These are phyloP conservation scores for Eimeria praecox DNA, from an alignment of 169 alveolate genomes.

Conservation along the genomic window DNA sequence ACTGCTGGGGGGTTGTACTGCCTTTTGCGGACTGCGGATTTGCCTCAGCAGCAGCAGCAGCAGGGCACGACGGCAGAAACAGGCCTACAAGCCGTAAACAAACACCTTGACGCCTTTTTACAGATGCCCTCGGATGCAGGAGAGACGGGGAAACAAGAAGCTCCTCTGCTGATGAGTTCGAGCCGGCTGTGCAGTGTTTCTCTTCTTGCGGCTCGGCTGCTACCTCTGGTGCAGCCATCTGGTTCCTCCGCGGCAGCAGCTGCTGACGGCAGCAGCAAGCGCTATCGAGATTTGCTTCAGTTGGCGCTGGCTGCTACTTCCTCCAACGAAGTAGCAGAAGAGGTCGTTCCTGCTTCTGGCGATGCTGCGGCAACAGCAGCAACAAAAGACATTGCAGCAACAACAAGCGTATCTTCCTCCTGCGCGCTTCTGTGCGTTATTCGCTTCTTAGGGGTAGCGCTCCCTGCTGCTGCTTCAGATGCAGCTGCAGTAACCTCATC, in stretches of 20 bases:
- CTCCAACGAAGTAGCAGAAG: slow-evolving; percentile 37
- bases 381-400: background rate
- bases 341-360: background rate
- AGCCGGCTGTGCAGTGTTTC: slow-evolving; percentile 45
- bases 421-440: slow-evolving; percentile 62
- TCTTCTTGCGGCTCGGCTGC: slow-evolving; percentile 46
- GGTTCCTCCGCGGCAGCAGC: background rate
- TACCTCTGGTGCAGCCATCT: slow-evolving; percentile 41
- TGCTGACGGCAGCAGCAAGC: slow-evolving; percentile 9
- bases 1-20: slow-evolving; percentile 29
- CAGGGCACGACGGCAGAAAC: background rate
- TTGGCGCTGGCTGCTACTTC: slow-evolving; percentile 46
- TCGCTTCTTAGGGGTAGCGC: slow-evolving; percentile 29
- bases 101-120: slow-evolving; percentile 33
- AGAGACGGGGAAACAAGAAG: background rate
- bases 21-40: background rate
- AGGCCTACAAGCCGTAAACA: background rate
- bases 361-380: background rate
- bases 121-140: background rate
- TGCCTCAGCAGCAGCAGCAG: slow-evolving; percentile 33
- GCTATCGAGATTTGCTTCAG: slow-evolving; percentile 7
- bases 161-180: slow-evolving; percentile 14
- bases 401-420: background rate
- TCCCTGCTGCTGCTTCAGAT: slow-evolving; percentile 42
- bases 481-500: too few relatives aligned